phyloP scores from a whole-genome alignment of 2,329 filamentous ascomycete genomes.

The Colletotrichum neosansevieriae region DNA sequence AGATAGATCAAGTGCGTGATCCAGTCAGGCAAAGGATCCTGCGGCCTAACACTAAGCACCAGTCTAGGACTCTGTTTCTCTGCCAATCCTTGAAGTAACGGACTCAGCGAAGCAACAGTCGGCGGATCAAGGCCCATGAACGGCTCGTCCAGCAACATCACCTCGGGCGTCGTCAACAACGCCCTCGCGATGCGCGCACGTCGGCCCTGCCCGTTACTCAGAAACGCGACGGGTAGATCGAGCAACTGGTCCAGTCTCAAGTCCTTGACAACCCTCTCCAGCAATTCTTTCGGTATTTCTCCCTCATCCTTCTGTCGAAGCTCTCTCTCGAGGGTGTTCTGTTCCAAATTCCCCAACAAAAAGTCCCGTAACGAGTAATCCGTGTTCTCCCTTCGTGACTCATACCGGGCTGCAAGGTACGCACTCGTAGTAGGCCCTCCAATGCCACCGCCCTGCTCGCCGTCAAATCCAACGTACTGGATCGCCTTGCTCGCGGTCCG shows the following conservation, averaged over 20 bases:
- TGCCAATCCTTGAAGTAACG: constrained; percentile 77
- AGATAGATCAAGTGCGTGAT: constrained; percentile 86
- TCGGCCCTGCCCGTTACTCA: constrained; percentile 94
- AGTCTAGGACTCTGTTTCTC: constrained; percentile 76
- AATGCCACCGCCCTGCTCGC: constrained; percentile 69
- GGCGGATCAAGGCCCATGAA: constrained; percentile 96
- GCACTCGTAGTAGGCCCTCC: constrained; percentile 74
- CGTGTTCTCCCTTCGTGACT: constrained; percentile 85
- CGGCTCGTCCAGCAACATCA: constrained; percentile 90
- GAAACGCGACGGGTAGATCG: constrained; percentile 85
- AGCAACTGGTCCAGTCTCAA: constrained; percentile 77
- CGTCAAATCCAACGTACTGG: constrained; percentile 91
- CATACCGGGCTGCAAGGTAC: constrained; percentile 91
- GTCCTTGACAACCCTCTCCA: constrained; percentile 75
- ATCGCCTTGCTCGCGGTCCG: constrained; percentile 76
- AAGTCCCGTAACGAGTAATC: constrained; percentile 90
- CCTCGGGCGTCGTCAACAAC: constrained; percentile 80
- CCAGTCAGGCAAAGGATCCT: constrained; percentile 91
- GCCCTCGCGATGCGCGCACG: constrained; percentile 90
- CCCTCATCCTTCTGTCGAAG: constrained; percentile 58
- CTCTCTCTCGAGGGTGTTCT: constrained; percentile 76
- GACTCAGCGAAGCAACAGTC: constrained; percentile 78
- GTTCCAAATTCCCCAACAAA: constrained; percentile 81
- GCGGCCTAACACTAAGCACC: constrained; percentile 82
- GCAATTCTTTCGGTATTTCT: constrained; percentile 59